These are phyloP conservation scores for Fusarium buxicola DNA, from an alignment of 2,329 filamentous ascomycete species.

Conservation along the genomic window DNA sequence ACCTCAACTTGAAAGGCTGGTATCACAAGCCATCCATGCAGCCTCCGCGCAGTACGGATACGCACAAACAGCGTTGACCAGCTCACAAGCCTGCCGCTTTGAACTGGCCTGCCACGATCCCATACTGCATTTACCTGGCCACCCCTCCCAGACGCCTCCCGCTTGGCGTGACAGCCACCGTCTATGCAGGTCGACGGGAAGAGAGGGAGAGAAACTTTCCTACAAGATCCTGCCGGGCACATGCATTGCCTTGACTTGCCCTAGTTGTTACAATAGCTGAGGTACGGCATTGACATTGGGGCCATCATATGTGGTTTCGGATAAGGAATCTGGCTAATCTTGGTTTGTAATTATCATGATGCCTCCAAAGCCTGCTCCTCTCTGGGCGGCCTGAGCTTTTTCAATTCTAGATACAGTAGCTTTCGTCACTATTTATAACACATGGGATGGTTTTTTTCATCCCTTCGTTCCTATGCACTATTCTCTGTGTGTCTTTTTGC, in stretches of 20 bases:
- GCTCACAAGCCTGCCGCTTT: constrained; percentile 7
- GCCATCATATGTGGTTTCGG: neutral
- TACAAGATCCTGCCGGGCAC: too few relatives aligned
- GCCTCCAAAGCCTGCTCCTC: constrained; percentile 31
- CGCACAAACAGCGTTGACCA: neutral
- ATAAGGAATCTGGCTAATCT: neutral
- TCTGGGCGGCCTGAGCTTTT: constrained; percentile 27
- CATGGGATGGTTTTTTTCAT: constrained; percentile 22
- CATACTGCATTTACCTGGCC: neutral
- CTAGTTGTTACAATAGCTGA: too few relatives aligned
- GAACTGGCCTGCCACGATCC: constrained; percentile 17
- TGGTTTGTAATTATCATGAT: constrained; percentile 26
- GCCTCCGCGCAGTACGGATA: neutral
- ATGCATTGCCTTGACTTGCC: too few relatives aligned
- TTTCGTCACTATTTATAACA: constrained; percentile 32
- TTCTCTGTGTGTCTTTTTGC: constrained; percentile 29
- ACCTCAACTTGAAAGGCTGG: too few relatives aligned
- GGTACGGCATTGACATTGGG: constrained; percentile 17
- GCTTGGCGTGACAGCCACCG: constrained; percentile 22
- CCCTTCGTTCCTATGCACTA: constrained; percentile 14
- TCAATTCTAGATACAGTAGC: constrained; percentile 35
- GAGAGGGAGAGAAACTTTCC: too few relatives aligned
- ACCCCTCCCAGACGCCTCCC: constrained; percentile 24
- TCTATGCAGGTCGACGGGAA: too few relatives aligned
- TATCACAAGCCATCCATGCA: neutral